Conservation (phyloP, 139 green algal genomes). For the Chlorella sp. region DNA sequence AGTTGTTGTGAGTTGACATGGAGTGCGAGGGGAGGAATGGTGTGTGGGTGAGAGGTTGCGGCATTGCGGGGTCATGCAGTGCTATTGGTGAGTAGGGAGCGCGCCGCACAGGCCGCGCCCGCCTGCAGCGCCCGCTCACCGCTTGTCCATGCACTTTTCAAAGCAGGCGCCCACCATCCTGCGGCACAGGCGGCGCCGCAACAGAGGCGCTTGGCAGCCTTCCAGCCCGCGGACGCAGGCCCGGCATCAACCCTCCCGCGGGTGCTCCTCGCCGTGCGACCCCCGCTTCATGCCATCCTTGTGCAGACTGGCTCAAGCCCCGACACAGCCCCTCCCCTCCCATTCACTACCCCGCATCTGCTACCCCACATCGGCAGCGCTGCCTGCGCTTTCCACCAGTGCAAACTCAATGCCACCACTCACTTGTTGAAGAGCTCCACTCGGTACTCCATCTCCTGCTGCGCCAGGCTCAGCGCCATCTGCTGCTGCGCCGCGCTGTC, state of each 20-base stretch:
- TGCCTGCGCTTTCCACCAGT: background rate
- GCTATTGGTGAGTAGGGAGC: background rate
- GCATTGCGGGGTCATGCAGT: background rate
- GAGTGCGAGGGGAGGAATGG: background rate
- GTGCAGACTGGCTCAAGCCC: background rate
- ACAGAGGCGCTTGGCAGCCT: background rate
- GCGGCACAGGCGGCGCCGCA: slow-evolving; percentile 19
- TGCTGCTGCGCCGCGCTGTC: too few species aligned
- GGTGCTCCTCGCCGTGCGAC: background rate
- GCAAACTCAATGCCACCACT: background rate
- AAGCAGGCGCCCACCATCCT: slow-evolving; percentile 88
- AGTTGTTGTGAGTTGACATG: background rate
- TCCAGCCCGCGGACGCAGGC: background rate
- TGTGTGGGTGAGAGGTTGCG: background rate
- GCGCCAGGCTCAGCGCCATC: too few species aligned
- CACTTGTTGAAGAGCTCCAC: slow-evolving; percentile 94
- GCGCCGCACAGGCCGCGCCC: background rate
- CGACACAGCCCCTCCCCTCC: background rate
- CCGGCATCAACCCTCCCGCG: background rate
- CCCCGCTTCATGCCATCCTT: background rate
- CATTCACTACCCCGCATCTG: background rate
- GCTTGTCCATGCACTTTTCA: slow-evolving; percentile 84
- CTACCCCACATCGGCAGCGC: background rate
- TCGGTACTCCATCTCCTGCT: slow-evolving; percentile 92
- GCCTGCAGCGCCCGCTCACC: slow-evolving; percentile 47